Evolutionary conservation across 805 yeast genomes (phyloP), one percentile per base, ranked within the genome.

Genomic region (Yamadazyma nakazawae): DNA sequence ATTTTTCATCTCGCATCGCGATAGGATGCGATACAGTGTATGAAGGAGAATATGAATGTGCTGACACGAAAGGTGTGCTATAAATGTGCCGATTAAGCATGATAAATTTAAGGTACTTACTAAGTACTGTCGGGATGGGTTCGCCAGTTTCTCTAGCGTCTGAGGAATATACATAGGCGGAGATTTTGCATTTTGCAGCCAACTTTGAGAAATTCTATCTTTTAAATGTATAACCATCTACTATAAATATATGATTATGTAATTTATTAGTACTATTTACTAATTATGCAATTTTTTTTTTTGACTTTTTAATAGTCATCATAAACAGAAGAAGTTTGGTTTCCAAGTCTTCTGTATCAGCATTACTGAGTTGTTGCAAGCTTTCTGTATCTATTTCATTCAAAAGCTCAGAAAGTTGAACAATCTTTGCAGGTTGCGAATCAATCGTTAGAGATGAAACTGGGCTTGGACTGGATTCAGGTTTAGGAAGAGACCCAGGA

Each of bases 241-340:
- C 24, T 21, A 21, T 4, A 21, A 21, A 21, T 21, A 21, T 4
- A 21, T 21, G 24, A 21, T 28, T 5, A 9, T 28, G 32, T 28
- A 28, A 5, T 28, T 11, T 12, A 28, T 28, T 28, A 28, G 19
- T 38, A 12, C 19, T 37, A 37, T 18, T 24, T 37, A 37, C 26
- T 17, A 18, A 18, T 19, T 36, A 38, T 38, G 41, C 41, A 38
- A 38, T 24, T 38, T 21, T 37, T 37, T 38, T 26, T 37, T 37
- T 38, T 26, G 34, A 25, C 21, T 38, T 38, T 28, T 38, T 38
- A 18, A 38, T 38, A 18, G 32, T 62, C 19, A 68, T 52, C 62
- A 71, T 66, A 38, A 70, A 59, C 35, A 56, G 45, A 57, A 71
- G 55, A 48, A 70, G 47, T 24, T 55, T 49, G 1, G 72, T 64